These are phyloP conservation scores for Bauhinia variegata DNA, from an alignment of 306 rosid species.

Conservation along the genomic window DNA sequence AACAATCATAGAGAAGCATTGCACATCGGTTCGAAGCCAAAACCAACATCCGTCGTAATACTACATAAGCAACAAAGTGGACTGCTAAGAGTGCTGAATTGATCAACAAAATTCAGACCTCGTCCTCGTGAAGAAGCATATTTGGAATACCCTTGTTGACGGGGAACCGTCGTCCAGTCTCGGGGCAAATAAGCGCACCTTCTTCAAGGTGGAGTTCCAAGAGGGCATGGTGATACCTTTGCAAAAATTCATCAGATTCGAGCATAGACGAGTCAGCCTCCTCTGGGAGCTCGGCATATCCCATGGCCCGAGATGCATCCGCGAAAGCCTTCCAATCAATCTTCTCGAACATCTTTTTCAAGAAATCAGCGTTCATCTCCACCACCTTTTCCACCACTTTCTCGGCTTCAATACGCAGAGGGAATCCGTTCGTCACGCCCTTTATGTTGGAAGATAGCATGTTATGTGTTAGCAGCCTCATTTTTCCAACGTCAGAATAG, in stretches of 20 bases:
- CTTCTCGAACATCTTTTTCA: too few species aligned
- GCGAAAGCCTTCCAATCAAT: constrained; percentile 78
- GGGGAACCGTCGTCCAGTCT: constrained; percentile 76
- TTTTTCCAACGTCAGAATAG: constrained; percentile 23
- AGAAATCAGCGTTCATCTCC: constrained; percentile 67
- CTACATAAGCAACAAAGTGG: neutral
- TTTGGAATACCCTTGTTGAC: constrained; percentile 79
- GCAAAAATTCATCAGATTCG: constrained; percentile 73
- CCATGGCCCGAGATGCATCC: constrained; percentile 65
- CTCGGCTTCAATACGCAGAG: constrained; percentile 73
- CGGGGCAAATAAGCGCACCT: constrained; percentile 88
- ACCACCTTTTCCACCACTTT: constrained; percentile 71
- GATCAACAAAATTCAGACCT: constrained; percentile 56
- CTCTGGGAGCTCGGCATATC: constrained; percentile 76
- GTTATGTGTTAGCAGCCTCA: constrained; percentile 90
- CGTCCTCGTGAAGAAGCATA: constrained; percentile 95
- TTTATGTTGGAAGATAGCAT: constrained; percentile 89
- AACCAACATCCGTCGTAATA: too few species aligned
- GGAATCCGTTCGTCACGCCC: constrained; percentile 82
- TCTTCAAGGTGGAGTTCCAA: constrained; percentile 92
- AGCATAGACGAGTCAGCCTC: constrained; percentile 72
- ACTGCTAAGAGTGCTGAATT: neutral
- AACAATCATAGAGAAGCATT: neutral
- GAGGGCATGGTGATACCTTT: constrained; percentile 82
- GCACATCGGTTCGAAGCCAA: neutral